A percentile compares a stretch with the other conserved stretches of the same genome.
These are phyloP conservation scores for Leptodontidium sp. DNA, from an alignment of 2,329 filamentous ascomycete species.

Conservation along the genomic window DNA sequence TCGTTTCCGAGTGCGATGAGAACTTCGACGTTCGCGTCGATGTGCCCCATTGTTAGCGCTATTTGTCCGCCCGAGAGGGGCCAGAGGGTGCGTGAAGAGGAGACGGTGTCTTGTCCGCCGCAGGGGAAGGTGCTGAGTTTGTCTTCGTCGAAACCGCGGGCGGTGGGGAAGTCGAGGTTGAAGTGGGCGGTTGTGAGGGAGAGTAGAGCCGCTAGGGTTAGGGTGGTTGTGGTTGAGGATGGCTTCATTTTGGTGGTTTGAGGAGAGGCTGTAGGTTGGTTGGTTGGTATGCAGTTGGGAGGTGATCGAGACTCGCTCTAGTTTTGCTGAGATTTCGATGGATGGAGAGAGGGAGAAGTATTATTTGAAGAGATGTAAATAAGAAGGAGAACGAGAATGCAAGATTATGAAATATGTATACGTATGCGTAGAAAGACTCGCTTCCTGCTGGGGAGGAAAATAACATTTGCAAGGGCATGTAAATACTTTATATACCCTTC, in stretches of 20 bases:
- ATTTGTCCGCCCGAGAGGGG: conserved; percentile 60
- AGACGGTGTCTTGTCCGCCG: conserved; percentile 56
- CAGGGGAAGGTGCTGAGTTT: conserved; percentile 47
- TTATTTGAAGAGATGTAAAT: background rate
- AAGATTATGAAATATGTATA: background rate
- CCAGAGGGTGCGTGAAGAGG: conserved; percentile 55
- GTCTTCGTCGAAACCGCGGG: conserved; percentile 55
- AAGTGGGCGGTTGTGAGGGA: conserved; percentile 63
- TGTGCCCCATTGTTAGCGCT: conserved; percentile 50
- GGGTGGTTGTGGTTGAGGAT: conserved; percentile 32
- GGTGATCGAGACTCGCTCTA: too few relatives aligned
- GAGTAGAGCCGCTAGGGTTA: conserved; percentile 49
- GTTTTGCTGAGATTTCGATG: background rate
- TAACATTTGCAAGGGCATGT: background rate
- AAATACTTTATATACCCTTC: conserved; percentile 1
- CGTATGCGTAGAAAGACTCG: background rate
- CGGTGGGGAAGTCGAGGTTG: conserved; percentile 59
- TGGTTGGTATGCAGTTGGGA: too few relatives aligned
- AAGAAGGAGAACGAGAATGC: background rate
- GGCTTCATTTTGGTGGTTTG: conserved; percentile 33
- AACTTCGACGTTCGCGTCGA: conserved; percentile 36
- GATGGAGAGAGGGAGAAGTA: background rate
- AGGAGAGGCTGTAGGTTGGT: too few relatives aligned
- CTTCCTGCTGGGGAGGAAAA: background rate
- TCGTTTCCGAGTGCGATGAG: conserved; percentile 39